These are phyloP conservation scores for Kwoniella dejecticola DNA, from an alignment of 768 basidiomycete species.

Conservation along the genomic window DNA sequence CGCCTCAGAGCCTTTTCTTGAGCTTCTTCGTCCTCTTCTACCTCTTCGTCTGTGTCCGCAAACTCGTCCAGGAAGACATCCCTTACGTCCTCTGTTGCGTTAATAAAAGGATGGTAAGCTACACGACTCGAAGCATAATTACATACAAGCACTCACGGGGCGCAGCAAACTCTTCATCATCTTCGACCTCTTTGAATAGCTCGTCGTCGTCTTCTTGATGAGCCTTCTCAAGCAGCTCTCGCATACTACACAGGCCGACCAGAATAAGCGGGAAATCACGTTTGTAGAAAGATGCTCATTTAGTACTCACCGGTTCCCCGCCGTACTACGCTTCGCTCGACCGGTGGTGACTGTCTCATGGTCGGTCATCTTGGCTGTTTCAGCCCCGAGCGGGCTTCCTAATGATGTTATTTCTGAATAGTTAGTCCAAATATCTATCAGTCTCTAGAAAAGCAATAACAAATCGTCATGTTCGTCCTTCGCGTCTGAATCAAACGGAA, in stretches of 20 bases:
- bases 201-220: conserved; percentile 53
- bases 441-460: not conserved
- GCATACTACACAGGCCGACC: conserved; percentile 34
- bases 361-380: conserved; percentile 5
- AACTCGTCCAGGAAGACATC: conserved; percentile 53
- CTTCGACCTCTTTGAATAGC: conserved; percentile 47
- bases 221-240: conserved; percentile 52
- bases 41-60: conserved; percentile 55
- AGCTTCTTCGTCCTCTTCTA: conserved; percentile 47
- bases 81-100: conserved; percentile 33
- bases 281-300: no score
- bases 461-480: not conserved
- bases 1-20: conserved; percentile 33
- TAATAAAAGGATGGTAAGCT: not conserved
- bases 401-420: no score
- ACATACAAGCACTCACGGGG: conserved; percentile 33
- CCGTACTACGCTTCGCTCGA: conserved; percentile 48
- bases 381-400: conserved; percentile 2
- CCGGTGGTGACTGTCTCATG: conserved; percentile 43
- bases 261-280: not conserved
- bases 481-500: not conserved
- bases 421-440: no score
- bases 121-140: not conserved
- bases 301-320: conserved; percentile 50
- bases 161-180: conserved; percentile 52